Percentiles rank a stretch among this genome's conserved stretches.
Conservation (phyloP, 1,139 yeast species). For the Entelexis sorbosivorans region DNA sequence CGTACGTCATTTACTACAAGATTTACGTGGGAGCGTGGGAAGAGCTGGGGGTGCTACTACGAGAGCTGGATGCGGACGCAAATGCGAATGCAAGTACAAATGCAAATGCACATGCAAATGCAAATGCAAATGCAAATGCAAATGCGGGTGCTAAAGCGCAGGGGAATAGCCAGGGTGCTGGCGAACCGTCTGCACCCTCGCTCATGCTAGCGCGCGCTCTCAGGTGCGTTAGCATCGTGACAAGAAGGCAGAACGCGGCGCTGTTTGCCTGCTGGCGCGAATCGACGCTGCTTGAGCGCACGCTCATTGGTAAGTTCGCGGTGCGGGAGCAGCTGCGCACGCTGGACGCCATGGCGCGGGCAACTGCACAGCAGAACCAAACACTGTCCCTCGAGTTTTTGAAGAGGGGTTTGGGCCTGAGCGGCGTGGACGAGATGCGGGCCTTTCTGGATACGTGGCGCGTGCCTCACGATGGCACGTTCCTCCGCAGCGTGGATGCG, state of each 20-base stretch:
- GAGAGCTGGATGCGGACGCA: neutral
- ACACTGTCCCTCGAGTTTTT: conserved; percentile 4
- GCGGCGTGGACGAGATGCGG: neutral
- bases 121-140: too few relatives aligned
- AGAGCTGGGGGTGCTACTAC: conserved; percentile 11
- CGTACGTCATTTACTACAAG: conserved; percentile 15
- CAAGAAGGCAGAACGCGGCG: neutral
- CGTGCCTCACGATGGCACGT: neutral
- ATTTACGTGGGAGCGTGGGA: conserved; percentile 17
- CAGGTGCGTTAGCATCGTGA: neutral
- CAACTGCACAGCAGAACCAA: conserved; percentile 9
- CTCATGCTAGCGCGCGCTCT: conserved; percentile 13
- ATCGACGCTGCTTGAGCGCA: conserved; percentile 13
- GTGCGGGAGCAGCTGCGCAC: conserved; percentile 6
- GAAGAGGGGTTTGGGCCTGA: conserved; percentile 1
- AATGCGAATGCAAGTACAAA: too few relatives aligned
- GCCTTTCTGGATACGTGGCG: conserved; percentile 1
- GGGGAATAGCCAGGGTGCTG: too few relatives aligned
- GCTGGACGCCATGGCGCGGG: conserved; percentile 10
- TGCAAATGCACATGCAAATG: too few relatives aligned
- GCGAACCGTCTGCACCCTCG: neutral
- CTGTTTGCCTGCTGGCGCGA: neutral
- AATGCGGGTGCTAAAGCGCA: neutral
- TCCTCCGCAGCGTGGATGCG: conserved; percentile 25
- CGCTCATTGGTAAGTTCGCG: conserved; percentile 5